Evolutionary conservation across 441 rosid genomes (phyloP).

Genomic region (Eutrema salsugineum): DNA sequence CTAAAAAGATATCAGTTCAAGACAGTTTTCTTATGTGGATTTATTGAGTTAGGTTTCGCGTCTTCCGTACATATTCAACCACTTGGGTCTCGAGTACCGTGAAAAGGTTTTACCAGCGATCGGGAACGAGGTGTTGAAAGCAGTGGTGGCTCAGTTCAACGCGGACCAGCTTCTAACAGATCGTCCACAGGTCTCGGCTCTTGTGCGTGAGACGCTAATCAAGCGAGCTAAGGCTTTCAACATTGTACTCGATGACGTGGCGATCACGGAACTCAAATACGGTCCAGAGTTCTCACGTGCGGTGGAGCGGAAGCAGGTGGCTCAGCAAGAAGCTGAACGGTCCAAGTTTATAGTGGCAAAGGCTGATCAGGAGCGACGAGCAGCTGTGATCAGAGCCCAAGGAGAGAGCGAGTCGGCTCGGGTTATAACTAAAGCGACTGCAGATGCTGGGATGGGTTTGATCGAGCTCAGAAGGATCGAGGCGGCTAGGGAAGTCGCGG

Average conservation of each 20-base stretch:
- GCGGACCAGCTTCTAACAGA: constrained; percentile 87
- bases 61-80: constrained; percentile 65
- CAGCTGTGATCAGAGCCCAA: constrained; percentile 79
- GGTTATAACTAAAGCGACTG: constrained; percentile 67
- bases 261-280: constrained; percentile 75
- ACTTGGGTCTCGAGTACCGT: constrained; percentile 74
- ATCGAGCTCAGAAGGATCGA: constrained; percentile 86
- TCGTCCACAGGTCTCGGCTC: constrained; percentile 74
- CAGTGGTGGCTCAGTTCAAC: constrained; percentile 91
- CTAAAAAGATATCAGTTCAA: no score
- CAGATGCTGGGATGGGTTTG: constrained; percentile 66
- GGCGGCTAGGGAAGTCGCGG: constrained; percentile 76
- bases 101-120: constrained; percentile 85
- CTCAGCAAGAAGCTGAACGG: constrained; percentile 90
- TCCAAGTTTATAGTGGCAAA: constrained; percentile 73
- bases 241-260: constrained; percentile 74
- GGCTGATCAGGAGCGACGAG: constrained; percentile 93
- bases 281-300: constrained; percentile 78
- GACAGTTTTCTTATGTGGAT: no score
- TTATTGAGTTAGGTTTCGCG: constrained; percentile 38
- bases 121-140: constrained; percentile 81
- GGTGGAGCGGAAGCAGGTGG: constrained; percentile 92
- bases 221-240: constrained; percentile 73
- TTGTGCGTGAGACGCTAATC: constrained; percentile 61
- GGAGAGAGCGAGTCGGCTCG: constrained; percentile 89